Evolutionary conservation across 805 yeast genomes (phyloP), one percentile per base, ranked within the genome.

Genomic region (Sugiyamaella qingdaonensis): DNA sequence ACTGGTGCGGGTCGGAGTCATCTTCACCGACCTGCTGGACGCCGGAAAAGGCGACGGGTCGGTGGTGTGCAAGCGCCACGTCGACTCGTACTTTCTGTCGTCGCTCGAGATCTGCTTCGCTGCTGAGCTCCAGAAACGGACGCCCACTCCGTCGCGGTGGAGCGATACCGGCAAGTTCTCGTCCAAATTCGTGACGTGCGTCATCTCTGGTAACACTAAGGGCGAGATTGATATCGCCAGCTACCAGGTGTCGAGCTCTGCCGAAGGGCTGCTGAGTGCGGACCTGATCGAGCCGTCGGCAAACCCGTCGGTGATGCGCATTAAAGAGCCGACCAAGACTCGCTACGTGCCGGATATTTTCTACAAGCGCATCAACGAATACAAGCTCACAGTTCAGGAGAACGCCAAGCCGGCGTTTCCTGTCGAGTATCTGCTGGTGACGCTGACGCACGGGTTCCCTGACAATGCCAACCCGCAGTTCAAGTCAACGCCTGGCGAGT

Each of bases 321-420:
- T 94, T 58, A 86, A 88, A 64, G 85, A 81, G 29, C 83, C 88
- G n/a, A 79, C 80, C 39, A 76, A 78, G 16, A 78, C 76, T 9
- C 78, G 97, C 52, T 94, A 92, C 61, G 98, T 94, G 13, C 99
- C 99, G 0, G 99, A 94, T 57, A 85, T 94, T 24, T 87, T 88
- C 64, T 94, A 86, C 74, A 82, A 83, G 68, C 83, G 81, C 66
- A 78, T 81, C 55, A 94, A 94, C 66, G 97, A 94, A 70, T 94
- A 94, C 70, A 88, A 88, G 2, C 73, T 89, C 31, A 82, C 88
- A 35, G 95, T 94, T n/a, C 89, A 89, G 62, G 80, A 82, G 41
- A 86, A 88, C 64, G 95, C 96, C 1, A 85, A 85, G 62, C 96
- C 97, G 0, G 86, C 94, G 21, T 88, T 90, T 67, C 97, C 97